These are phyloP conservation scores for Boletus speciosus DNA, from an alignment of 768 basidiomycete genomes.

Conservation along the genomic window DNA sequence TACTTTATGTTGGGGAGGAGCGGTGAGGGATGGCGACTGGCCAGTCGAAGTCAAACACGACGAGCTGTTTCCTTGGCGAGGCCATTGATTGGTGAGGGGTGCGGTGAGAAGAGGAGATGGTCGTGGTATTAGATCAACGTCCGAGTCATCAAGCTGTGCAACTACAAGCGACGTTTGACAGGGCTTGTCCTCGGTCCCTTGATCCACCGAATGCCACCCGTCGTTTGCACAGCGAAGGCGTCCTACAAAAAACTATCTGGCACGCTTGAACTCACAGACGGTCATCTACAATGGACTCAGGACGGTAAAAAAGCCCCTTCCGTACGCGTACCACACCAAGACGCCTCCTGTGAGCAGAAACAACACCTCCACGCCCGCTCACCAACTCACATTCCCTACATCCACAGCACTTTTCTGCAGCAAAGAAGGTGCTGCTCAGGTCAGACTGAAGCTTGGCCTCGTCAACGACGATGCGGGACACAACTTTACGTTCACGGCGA, in stretches of 20 bases:
- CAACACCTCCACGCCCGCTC: slow-evolving; percentile 1
- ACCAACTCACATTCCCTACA: not conserved
- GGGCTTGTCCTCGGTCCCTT: not conserved
- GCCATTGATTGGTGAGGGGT: slow-evolving; percentile 12
- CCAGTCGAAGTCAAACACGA: slow-evolving; percentile 99
- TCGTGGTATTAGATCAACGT: not conserved
- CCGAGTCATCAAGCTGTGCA: not conserved
- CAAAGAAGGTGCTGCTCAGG: slow-evolving; percentile 78
- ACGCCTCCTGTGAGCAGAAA: slow-evolving; percentile 56
- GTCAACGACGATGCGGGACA: slow-evolving; percentile 68
- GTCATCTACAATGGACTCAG: slow-evolving; percentile 77
- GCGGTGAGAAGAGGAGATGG: not conserved
- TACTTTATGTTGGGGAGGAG: not conserved
- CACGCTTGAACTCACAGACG: slow-evolving; percentile 68
- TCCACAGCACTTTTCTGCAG: slow-evolving; percentile 75
- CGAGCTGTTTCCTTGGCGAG: slow-evolving; percentile 55
- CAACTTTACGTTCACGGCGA: slow-evolving; percentile 76
- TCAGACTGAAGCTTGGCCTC: slow-evolving; percentile 72
- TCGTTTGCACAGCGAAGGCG: slow-evolving; percentile 69
- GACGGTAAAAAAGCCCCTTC: slow-evolving; percentile 63
- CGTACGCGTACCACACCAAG: slow-evolving; percentile 57
- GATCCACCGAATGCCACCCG: slow-evolving; percentile 50
- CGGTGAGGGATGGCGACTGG: slow-evolving; percentile 26
- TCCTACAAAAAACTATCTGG: slow-evolving; percentile 83
- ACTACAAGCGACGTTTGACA: not conserved